phyloP scores from a whole-genome alignment of 257 asterid species.

The Coffea canephora region DNA sequence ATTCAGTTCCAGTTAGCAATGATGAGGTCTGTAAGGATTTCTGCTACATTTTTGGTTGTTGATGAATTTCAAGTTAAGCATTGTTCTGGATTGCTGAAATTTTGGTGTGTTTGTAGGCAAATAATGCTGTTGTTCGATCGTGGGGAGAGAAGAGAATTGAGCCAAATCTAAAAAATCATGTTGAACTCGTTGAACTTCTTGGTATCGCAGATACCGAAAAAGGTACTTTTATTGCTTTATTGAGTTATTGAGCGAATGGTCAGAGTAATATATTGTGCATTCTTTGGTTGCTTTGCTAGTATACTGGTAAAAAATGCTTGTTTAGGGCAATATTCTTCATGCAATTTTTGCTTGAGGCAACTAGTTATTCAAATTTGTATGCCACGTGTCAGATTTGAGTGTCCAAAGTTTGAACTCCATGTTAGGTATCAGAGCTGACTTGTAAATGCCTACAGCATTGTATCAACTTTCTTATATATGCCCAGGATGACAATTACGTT shows the following conservation, averaged over 20 bases:
- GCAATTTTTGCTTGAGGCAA: not conserved
- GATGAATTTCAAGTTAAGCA: not conserved
- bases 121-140: conserved; percentile 60
- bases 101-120: conserved; percentile 45
- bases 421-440: not conserved
- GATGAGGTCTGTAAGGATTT: conserved; percentile 57
- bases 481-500: not conserved
- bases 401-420: no score
- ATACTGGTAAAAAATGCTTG: not conserved
- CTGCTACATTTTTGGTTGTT: not conserved
- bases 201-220: conserved; percentile 75
- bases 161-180: conserved; percentile 81
- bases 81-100: not conserved
- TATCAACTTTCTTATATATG: no score
- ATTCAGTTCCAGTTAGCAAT: conserved; percentile 75
- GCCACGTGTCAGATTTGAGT: no score
- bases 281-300: not conserved
- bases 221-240: conserved; percentile 35
- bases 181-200: conserved; percentile 94
- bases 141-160: conserved; percentile 84
- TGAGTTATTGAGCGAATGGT: not conserved
- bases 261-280: not conserved
- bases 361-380: no score
- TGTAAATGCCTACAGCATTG: no score
- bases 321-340: not conserved